Base-by-base conservation (phyloP, 1,284 basidiomycete species). In the Cutaneotrichosporon sp. region DNA sequence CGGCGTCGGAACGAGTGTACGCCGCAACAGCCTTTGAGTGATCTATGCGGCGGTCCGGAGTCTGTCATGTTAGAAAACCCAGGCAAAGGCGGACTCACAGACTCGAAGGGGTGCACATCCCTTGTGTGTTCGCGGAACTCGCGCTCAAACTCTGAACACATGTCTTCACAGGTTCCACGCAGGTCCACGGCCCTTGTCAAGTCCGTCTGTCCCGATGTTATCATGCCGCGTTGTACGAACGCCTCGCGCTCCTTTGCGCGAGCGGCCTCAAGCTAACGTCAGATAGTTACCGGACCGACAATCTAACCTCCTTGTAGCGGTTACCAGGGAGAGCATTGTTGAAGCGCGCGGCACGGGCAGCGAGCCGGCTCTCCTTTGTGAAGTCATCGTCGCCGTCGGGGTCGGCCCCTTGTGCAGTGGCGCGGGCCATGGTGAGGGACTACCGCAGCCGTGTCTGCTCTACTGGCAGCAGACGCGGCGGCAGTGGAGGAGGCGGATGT, bases 141-240 rank as follows among this genome's bases (percentile, higher is more conserved):
- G 19, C 87, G 80, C 75, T 98, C 94, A 64, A 90, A 94, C 46
- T 87, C 84, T 5, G 91, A 89, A 71, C 94, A 97, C 91, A 97
- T 97, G 59, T 88, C 86, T 75, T 80, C 77, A 67, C 94, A 97
- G 1, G 89, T 93, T 17, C 94, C 94, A 12, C 88, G 81, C 65
- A 97, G 85, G 27, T 86, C 87, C 50, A 92, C 88, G 3, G 94
- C 92, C 56, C 92, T 86, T 56, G 87, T 86, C 7, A 97, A 80
- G 22, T 86, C 80, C 60, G 86, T 88, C 4, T 87, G 70, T 0
- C 90, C 90, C 62, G 91, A 88, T 52, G 89, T 88, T 80, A 96
- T 90, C 63, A 88, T 83, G 5, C 91, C 90, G 27, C 86, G 82
- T 3, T 82, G 79, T 54, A 94, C 90, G n/a, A 87, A 88, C 33